Evolutionary conservation across 2,329 filamentous ascomycete genomes (phyloP), one percentile per base, ranked within the genome.

Genomic region (Gliomastix tumulicola): DNA sequence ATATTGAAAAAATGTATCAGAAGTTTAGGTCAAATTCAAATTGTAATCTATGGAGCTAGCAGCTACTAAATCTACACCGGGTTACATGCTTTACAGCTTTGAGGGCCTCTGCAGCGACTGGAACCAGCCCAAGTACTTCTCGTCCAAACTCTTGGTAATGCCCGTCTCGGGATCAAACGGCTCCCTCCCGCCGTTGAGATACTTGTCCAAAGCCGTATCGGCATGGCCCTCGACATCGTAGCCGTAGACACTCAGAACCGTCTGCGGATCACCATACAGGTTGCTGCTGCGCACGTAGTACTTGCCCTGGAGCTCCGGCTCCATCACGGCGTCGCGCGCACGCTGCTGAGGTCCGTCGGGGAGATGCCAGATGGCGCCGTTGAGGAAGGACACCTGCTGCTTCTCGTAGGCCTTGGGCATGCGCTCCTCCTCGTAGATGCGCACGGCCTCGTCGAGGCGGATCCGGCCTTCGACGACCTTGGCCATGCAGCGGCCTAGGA

Each of bases 311-410:
- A 35, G 17, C 25, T 34, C 32, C 11, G 12, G 21, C 21, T 17
- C n/a, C 30, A 40, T 36, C 12, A 19, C 39, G 19, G 7, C 10
- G 16, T 41, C 39, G 5, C 39, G 30, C 20, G 28, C 12, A 13
- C 35, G 15, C 32, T 41, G 39, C 21, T 35, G 32, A 3, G 36
- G 39, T 7, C 39, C 39, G n/a, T 41, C 39, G 5, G 17, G 39
- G 22, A 41, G 15, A 32, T 41, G 39, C 39, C 39, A 41, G 11
- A 41, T 35, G 21, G 33, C 23, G 20, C 39, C 35, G n/a, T 30
- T 38, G n/a, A 10, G 21, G 3, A 34, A 17, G 4, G 39, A 34
- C 3, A 28, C 35, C 11, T 13, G 13, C 27, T 41, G 39, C 8
- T 37, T 32, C 3, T 16, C 30, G 16, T 41, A 34, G 17, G 20